Evolutionary conservation across 1,284 basidiomycete genomes (phyloP).

Genomic region (Boletus hoseneyae): DNA sequence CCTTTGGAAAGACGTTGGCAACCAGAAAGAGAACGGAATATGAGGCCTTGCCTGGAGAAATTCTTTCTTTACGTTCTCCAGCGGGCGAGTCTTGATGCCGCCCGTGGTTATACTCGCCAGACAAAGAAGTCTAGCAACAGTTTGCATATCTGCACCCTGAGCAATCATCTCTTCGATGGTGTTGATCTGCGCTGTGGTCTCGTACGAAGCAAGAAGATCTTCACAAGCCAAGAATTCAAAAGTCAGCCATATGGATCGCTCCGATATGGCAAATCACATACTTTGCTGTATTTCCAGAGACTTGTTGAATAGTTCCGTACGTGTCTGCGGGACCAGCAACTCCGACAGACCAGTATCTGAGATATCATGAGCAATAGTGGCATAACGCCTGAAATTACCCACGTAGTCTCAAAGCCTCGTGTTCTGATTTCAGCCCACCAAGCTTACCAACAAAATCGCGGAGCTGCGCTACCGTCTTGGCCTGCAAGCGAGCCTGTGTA

Average conservation of each 20-base stretch:
- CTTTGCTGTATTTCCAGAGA: conserved; percentile 96
- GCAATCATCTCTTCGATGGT: conserved; percentile 87
- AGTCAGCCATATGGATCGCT: conserved; percentile 4
- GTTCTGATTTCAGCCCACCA: conserved; percentile 88
- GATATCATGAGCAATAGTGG: conserved; percentile 6
- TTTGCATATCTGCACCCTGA: conserved; percentile 77
- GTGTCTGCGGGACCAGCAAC: conserved; percentile 79
- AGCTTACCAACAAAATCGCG: conserved; percentile 95
- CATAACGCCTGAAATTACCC: conserved; percentile 31
- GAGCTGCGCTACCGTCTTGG: conserved; percentile 91
- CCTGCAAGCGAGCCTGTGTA: conserved; percentile 63
- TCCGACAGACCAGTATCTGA: conserved; percentile 94
- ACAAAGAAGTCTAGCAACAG: conserved; percentile 79
- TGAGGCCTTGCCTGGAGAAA: conserved; percentile 69
- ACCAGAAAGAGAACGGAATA: conserved; percentile 9
- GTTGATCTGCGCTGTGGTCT: conserved; percentile 70
- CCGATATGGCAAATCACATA: conserved; percentile 36
- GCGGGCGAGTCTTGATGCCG: conserved; percentile 82
- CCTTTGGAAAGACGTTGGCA: conserved; percentile 41
- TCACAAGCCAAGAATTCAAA: conserved; percentile 12
- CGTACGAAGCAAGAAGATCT: conserved; percentile 92
- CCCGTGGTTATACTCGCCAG: conserved; percentile 81
- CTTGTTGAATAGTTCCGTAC: conserved; percentile 88
- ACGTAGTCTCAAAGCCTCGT: conserved; percentile 88
- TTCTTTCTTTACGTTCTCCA: conserved; percentile 90